Percentiles rank a stretch among this genome's conserved stretches.
phyloP scores from a whole-genome alignment of 441 rosid species.

The Erodium texanum region DNA sequence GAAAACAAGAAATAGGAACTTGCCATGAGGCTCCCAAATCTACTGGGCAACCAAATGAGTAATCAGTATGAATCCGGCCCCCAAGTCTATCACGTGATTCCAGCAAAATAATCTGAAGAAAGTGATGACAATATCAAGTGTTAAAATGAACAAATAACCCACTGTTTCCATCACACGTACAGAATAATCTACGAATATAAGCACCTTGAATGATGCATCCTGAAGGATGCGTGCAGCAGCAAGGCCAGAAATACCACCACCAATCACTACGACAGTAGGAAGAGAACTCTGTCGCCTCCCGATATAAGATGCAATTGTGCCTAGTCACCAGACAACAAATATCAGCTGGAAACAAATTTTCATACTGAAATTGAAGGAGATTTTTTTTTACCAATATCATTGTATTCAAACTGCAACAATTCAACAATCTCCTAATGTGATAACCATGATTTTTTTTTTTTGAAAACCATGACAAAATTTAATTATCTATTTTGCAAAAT shows the following conservation, averaged over 20 bases:
- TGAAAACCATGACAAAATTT: no score
- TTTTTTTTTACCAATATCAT: no score
- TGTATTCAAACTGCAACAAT: background rate
- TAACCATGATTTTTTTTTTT: no score
- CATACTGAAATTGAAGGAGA: background rate
- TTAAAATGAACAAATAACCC: background rate
- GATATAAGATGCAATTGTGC: slow-evolving; percentile 29
- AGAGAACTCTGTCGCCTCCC: slow-evolving; percentile 38
- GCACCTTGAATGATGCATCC: slow-evolving; percentile 60
- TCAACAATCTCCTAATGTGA: background rate
- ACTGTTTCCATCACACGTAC: background rate
- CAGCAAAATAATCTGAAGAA: slow-evolving; percentile 38
- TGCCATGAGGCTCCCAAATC: slow-evolving; percentile 78
- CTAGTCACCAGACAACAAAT: slow-evolving; percentile 19
- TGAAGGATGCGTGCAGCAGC: slow-evolving; percentile 67
- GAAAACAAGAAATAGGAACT: slow-evolving; percentile 12
- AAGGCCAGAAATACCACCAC: slow-evolving; percentile 78
- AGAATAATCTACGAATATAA: background rate
- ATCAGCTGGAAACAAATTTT: background rate
- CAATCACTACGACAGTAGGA: slow-evolving; percentile 68
- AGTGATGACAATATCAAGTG: background rate
- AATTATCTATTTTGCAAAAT: background rate
- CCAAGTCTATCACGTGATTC: slow-evolving; percentile 63
- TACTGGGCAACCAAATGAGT: slow-evolving; percentile 62
- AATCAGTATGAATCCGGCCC: slow-evolving; percentile 63